Evolutionary conservation across 1,284 basidiomycete species (phyloP).

Genomic region (Phlebopus sp.): DNA sequence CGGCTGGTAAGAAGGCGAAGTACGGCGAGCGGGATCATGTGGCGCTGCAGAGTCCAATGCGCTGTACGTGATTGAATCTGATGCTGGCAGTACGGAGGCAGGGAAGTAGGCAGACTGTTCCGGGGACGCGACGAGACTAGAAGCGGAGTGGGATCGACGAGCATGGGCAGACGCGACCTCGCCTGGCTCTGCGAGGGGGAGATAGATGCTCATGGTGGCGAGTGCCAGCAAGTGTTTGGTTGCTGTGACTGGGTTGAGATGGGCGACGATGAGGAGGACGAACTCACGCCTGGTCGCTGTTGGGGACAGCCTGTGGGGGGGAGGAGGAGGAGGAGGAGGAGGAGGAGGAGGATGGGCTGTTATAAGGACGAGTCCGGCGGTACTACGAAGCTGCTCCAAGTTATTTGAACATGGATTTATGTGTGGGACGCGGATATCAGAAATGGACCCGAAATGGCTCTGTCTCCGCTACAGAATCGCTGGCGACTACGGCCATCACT

Average conservation of each 20-base stretch:
- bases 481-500: not conserved
- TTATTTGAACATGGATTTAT: not conserved
- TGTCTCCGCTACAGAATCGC: not conserved
- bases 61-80: conserved; percentile 5
- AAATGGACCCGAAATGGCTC: not conserved
- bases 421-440: not conserved
- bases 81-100: conserved; percentile 2
- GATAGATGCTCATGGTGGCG: conserved; percentile 7
- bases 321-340: not conserved
- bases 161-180: not conserved
- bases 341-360: not conserved
- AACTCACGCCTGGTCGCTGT: not conserved
- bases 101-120: conserved; percentile 1
- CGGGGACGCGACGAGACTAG: conserved; percentile 4
- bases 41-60: conserved; percentile 5
- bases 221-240: not conserved
- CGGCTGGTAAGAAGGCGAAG: conserved; percentile 4
- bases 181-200: not conserved
- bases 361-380: conserved; percentile 2
- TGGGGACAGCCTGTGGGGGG: not conserved
- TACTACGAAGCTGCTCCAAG: not conserved
- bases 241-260: not conserved
- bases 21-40: conserved; percentile 3
- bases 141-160: conserved; percentile 5
- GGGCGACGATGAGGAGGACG: not conserved